Conservation (phyloP, 371 early-diverging fungal genomes). For the Mortierella sp. region DNA sequence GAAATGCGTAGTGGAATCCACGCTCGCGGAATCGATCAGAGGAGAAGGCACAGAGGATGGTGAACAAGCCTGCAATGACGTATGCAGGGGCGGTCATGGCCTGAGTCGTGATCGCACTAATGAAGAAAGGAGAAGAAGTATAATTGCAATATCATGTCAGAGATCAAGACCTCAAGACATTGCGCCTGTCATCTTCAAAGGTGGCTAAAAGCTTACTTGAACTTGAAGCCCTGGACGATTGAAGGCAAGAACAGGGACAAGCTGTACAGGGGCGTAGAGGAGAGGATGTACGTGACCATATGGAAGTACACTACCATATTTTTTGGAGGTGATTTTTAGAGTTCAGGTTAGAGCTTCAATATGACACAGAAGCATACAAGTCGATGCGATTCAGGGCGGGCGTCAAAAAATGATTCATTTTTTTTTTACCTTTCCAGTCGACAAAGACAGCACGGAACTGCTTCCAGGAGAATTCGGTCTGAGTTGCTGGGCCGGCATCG, state of each 20-base stretch:
- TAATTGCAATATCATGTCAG: neutral
- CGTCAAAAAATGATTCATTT: no score
- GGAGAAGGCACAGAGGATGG: slow-evolving; percentile 68
- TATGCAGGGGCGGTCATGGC: slow-evolving; percentile 56
- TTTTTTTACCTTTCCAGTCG: slow-evolving; percentile 57
- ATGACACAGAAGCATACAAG: no score
- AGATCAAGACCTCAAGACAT: no score
- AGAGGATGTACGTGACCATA: slow-evolving; percentile 69
- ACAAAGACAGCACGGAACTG: slow-evolving; percentile 65
- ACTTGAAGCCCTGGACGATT: slow-evolving; percentile 66
- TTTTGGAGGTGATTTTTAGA: no score
- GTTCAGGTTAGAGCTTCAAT: no score
- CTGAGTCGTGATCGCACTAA: slow-evolving; percentile 18
- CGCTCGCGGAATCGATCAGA: slow-evolving; percentile 74
- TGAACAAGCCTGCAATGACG: slow-evolving; percentile 63
- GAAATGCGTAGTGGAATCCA: slow-evolving; percentile 70
- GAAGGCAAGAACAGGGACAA: slow-evolving; percentile 77
- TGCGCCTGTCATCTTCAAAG: no score
- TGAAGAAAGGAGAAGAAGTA: neutral
- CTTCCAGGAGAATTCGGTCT: slow-evolving; percentile 68
- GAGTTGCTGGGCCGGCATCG: slow-evolving; percentile 71
- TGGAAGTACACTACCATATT: slow-evolving; percentile 68
- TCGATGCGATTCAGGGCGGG: no score
- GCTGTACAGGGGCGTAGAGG: slow-evolving; percentile 73
- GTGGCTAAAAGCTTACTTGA: slow-evolving; percentile 24